phyloP scores from a whole-genome alignment of 805 yeast genomes.

The Metschnikowia peoriensis region DNA sequence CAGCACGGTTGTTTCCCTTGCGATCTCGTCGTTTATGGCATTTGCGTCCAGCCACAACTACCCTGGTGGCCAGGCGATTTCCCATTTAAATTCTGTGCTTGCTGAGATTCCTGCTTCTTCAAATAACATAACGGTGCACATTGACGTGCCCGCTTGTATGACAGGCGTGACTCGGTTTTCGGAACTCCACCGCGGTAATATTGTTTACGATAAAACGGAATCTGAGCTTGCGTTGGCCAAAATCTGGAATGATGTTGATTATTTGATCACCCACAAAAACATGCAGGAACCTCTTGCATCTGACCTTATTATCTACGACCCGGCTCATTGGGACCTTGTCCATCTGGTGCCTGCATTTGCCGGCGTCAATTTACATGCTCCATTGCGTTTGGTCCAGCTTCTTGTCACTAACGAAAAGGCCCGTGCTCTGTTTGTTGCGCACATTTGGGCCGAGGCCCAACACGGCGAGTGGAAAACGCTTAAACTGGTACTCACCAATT shows the following conservation, averaged over 20 bases:
- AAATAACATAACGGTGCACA: constrained; percentile 50
- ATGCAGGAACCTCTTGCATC: constrained; percentile 9
- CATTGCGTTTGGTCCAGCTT: not conserved
- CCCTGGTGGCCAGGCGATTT: constrained; percentile 83
- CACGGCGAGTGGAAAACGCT: constrained; percentile 7
- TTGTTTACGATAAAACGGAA: constrained; percentile 79
- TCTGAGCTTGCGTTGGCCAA: constrained; percentile 31
- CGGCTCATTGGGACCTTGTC: constrained; percentile 22
- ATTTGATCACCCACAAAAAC: constrained; percentile 29
- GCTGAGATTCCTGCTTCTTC: constrained; percentile 19
- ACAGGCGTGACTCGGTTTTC: constrained; percentile 80
- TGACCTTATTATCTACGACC: constrained; percentile 12
- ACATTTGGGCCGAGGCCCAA: constrained; percentile 9
- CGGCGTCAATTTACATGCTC: constrained; percentile 16
- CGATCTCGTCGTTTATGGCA: constrained; percentile 51
- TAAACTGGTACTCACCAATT: not conserved
- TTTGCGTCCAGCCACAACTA: constrained; percentile 72
- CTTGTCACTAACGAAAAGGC: not conserved
- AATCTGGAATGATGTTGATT: constrained; percentile 30
- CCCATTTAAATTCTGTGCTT: constrained; percentile 47
- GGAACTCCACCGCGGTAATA: constrained; percentile 43
- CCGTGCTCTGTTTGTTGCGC: not conserved
- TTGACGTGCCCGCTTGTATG: constrained; percentile 83
- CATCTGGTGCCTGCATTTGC: constrained; percentile 21
- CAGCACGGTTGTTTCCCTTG: constrained; percentile 26